Evolutionary conservation across 2,329 filamentous ascomycete genomes (phyloP), one percentile per base, ranked within the genome.

Genomic region (Diaporthe capsici): DNA sequence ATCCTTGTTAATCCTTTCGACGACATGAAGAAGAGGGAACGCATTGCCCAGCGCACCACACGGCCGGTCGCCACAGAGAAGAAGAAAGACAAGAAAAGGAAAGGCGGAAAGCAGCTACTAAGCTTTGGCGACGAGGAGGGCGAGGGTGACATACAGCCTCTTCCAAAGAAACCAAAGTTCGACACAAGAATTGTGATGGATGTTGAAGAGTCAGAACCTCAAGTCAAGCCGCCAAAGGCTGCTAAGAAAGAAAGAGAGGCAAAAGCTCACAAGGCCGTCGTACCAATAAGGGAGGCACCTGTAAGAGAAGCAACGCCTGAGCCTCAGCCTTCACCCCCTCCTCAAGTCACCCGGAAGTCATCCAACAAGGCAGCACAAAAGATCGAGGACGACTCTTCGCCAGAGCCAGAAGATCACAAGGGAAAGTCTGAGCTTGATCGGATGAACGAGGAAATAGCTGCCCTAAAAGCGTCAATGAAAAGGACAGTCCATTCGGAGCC

Each of bases 1-100:
- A 91, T 97, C 28, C 83, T 97, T 78, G 91, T 95, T 65, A 97
- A 97, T 81, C 94, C 94, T 0, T 97, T 96, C 76, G 90, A 93
- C 67, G 94, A 94, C 80, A 95, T 97, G 93, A 90, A 92, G 80
- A 94, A 91, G 86, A 89, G 92, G 79, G 88, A 90, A 68, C 89
- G 89, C 74, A 87, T 90, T 55, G 90, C 91, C 20, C 86, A 86
- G 44, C 88, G 87, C 47, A 85, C 84, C 44, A 83, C 84, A 28
- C 86, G 88, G 34, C 86, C 87, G 49, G 83, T 84, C 31, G 84
- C 84, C 44, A 84, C 85, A 28, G 82, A 84, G 74, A 85, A 86
- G 72, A 88, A 89, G 79, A 90, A 90, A 79, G 92, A 90, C 80
- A 92, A 90, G 84, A 96, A 95, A 85, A 88, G 92, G 78, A 95